Base-by-base conservation (phyloP, 805 yeast genomes). In the Millerago galiae region DNA sequence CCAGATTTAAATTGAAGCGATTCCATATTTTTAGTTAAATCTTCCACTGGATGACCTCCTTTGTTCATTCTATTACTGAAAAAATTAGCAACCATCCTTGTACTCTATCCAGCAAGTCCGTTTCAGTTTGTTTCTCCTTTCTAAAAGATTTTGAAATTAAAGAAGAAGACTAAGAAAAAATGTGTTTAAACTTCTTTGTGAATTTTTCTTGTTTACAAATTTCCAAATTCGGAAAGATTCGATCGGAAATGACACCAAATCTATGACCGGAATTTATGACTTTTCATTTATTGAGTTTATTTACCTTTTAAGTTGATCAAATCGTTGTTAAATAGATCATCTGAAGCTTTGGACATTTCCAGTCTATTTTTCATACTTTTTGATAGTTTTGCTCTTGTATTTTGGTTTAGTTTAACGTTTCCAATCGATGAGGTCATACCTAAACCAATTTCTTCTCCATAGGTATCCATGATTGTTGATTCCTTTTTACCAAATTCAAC, bases 401-500 rank as follows among this genome's bases (percentile, higher is more conserved):
- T 73, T 1, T 62, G 57, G 49, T 69, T 73, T 14, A 65, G 54
- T 5, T 55, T 52, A 6, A 59, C 46, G 5, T 55, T 65, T 13
- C 40, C 53, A 45, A 58, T 53, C 2, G 58, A 45, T 12, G 61
- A 61, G 15, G 58, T 48, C 87, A 86, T 78, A 3, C 96, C 95
- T 38, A 88, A 55, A 0, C 96, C 96, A 27, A 83, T 67, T 53
- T 87, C 95, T 41, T 86, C 89, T 10, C 95, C 95, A 56, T 68
- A 82, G 0, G 78, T 69, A 47, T 83, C 89, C 47, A 67, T 65
- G 3, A 71, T 65, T 1, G 81, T 72, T 16, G 71, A 77, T 56
- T 87, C 96, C 48, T 72, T 69, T 52, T 80, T 74, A 7, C 95
- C 96, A 64, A 91, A 90, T 34, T 72, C 83, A 77, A 90, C 73